These are phyloP conservation scores for Tulasnella sp. DNA, from an alignment of 768 basidiomycete genomes.

Conservation along the genomic window DNA sequence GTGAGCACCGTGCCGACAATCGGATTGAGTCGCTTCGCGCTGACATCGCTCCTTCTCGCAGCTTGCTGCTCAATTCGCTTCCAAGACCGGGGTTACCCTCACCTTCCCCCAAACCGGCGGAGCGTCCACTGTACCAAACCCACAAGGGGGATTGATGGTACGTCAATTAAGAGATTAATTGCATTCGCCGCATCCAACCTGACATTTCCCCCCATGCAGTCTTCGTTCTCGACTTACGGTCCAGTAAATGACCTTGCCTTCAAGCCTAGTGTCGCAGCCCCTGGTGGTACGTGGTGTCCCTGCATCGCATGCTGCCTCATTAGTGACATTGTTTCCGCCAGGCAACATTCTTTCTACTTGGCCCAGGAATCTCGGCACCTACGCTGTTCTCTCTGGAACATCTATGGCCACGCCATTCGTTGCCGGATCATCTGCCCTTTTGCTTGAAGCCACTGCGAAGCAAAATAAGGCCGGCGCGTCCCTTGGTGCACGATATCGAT, in stretches of 20 bases:
- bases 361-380: slow-evolving; percentile 20
- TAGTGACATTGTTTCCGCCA: not conserved
- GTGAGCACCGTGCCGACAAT: not conserved
- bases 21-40: too few species aligned
- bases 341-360: slow-evolving; percentile 24
- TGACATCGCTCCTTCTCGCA: not conserved
- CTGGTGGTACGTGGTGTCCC: slow-evolving; percentile 20
- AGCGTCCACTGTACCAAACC: not conserved
- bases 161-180: not conserved
- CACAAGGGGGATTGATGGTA: slow-evolving; percentile 27
- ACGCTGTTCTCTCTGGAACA: slow-evolving; percentile 20
- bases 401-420: slow-evolving; percentile 24
- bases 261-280: slow-evolving; percentile 29
- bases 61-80: slow-evolving; percentile 6
- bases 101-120: slow-evolving; percentile 19
- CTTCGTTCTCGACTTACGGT: slow-evolving; percentile 29
- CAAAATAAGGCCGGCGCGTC: not conserved
- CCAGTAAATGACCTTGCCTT: slow-evolving; percentile 32
- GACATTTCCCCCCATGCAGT: not conserved
- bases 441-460: slow-evolving; percentile 19
- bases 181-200: not conserved
- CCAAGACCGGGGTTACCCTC: not conserved
- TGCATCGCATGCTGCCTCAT: not conserved
- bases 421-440: slow-evolving; percentile 24
- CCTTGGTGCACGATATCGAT: not conserved